Base-by-base conservation (phyloP, 2,329 filamentous ascomycete species). In the Penicillium capsulatum region DNA sequence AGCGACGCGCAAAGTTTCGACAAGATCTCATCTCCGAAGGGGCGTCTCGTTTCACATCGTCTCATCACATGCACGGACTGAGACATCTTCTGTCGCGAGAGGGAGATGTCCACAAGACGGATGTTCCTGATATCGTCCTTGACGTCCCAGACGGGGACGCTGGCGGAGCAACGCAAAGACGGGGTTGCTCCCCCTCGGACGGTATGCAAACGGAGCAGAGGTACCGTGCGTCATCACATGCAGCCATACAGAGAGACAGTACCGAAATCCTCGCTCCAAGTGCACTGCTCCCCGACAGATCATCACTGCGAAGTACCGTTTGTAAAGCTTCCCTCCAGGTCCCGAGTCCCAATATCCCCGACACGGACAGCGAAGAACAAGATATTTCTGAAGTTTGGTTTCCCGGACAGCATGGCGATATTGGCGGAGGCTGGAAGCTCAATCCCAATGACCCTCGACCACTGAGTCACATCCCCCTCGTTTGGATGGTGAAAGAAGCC, bases 301-400 rank as follows among this genome's bases (percentile, higher is more conserved):
- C 24, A 3, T 46, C 39, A 1, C 22, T 44, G 17, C n/a, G n/a
- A n/a, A 45, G 40, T 11, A 34, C 24, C 4, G 30, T 40, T 5
- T 45, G 38, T 7, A 41, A 11, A 29, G 40, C 22, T 4, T 44
- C 27, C 14, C 41, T 34, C n/a, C 43, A 22, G 8, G 31, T 43
- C 3, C 45, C 40, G 3, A 33, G 22, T 27, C 7, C 31, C 2
- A 27, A 39, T 4, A 15, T 29, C 10, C 38, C 34, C 7, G 33
- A 38, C 22, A 20, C 15, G 8, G 36, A 45, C 3, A 30, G 42
- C 5, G 28, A 40, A 4, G 22, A 36, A 14, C 48, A 87, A 55
- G 83, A 90, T 48, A 81, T 90, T 26, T 75, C 84, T 44, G 86
- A 91, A 54, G 77, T 90, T 2, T 68, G 63, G 54, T 91, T 91